Base-by-base conservation (phyloP, 441 rosid species). In the Macaranga tanarius region DNA sequence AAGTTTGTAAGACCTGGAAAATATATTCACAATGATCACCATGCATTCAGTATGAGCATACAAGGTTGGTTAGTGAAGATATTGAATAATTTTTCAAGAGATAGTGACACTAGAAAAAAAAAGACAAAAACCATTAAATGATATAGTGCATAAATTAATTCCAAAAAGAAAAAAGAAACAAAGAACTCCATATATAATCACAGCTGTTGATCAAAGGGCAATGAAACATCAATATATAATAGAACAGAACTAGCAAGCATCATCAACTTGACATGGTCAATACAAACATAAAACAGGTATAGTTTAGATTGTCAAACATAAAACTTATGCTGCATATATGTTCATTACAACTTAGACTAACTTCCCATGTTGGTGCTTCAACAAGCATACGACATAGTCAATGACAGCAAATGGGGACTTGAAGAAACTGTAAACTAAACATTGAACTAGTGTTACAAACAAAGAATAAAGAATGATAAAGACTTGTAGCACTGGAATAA, bases 1-100 rank as follows among this genome's bases (percentile, higher is more conserved):
- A 94, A 82, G 77, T 88, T 87, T 71, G 93, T 82, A 75, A 88
- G 87, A 64, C 90, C 99, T 93, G 81, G 65, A 76, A 8, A 44
- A 60, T 13, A 75, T 65, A 10, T 48, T 78, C 67, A 60, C 23
- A 38, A 62, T 13, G 34, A 28, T 22, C 19, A 31, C 20, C 44
- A 74, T 28, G 28, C 20, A 23, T 31, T 28, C 45, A 73, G 60
- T 20, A 70, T 55, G 16, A 73, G 60, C 26, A 70, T 55, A 23
- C 26, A 34, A 2, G 28, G 40, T 26, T 25, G 2, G 25, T 26
- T 50, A 26, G 70, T 28, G 26, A 20, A 67, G 38, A 34, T 5
- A 34, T 34, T 34, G 6, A 34, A 34, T 34, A 4, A 34, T 3
- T 34, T 20, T 31, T 28, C 56, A 67, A 67, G 17, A 67, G 38